Conservation (phyloP, 106 monocot species). For the Cymbidium sinense region DNA sequence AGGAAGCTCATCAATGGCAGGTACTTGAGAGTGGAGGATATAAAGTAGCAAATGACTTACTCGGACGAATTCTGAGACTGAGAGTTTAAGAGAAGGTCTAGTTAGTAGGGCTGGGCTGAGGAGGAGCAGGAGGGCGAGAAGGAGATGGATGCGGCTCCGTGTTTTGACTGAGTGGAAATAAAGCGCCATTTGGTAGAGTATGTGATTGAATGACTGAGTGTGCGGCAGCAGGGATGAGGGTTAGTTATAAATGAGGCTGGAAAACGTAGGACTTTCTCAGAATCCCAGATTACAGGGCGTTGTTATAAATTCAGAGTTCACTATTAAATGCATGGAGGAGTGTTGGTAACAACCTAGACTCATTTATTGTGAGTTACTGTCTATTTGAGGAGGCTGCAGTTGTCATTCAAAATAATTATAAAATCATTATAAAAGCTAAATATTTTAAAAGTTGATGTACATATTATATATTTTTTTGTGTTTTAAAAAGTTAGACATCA, state of each 20-base stretch:
- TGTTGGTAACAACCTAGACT: too few species aligned
- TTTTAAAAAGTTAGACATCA: too few species aligned
- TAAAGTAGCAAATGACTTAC: background rate
- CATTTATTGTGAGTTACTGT: too few species aligned
- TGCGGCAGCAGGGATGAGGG: background rate
- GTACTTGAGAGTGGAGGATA: background rate
- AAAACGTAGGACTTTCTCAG: background rate
- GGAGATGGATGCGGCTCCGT: background rate
- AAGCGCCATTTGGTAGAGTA: background rate
- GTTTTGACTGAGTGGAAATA: slow-evolving; percentile 6
- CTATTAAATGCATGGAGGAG: too few species aligned
- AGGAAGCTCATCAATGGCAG: too few species aligned
- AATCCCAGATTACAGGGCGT: too few species aligned
- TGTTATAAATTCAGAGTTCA: too few species aligned
- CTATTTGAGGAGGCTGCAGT: too few species aligned
- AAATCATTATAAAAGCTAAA: too few species aligned
- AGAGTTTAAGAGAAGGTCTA: background rate
- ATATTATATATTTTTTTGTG: too few species aligned
- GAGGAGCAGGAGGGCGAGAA: slow-evolving; percentile 7
- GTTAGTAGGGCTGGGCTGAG: slow-evolving; percentile 1
- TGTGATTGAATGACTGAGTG: background rate
- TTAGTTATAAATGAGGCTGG: background rate
- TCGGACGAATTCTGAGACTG: background rate
- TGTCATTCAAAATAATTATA: too few species aligned
- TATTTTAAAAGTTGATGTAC: too few species aligned